A percentile compares a stretch with the other conserved stretches of the same genome.
These are phyloP conservation scores for Cercophora samala DNA, from an alignment of 495 filamentous ascomycete genomes.

Conservation along the genomic window DNA sequence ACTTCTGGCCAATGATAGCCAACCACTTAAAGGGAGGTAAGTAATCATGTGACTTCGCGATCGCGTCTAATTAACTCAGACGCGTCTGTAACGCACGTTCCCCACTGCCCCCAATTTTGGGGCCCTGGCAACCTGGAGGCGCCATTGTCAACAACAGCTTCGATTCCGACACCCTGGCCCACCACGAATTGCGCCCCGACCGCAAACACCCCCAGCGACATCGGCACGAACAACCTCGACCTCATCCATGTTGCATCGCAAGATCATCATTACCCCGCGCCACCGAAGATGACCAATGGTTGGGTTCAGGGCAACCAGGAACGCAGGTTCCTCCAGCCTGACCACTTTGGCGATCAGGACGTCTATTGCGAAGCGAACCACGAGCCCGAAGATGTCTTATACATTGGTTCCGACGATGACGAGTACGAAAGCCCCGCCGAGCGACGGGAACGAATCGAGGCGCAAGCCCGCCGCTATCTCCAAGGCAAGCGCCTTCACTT, in stretches of 20 bases:
- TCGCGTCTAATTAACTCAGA: constrained; percentile 24
- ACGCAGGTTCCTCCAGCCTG: constrained; percentile 23
- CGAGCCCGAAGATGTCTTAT: constrained; percentile 41
- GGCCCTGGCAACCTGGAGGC: constrained; percentile 13
- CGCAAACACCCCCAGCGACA: not conserved
- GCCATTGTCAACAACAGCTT: constrained; percentile 1
- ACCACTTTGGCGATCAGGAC: constrained; percentile 28
- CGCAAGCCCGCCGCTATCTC: constrained; percentile 56
- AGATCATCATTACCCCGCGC: not conserved
- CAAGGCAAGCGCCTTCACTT: constrained; percentile 56
- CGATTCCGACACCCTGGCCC: not conserved
- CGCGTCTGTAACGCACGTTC: constrained; percentile 19
- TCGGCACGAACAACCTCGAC: not conserved
- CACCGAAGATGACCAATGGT: constrained; percentile 11
- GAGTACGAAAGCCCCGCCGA: constrained; percentile 44
- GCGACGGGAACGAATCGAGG: constrained; percentile 57
- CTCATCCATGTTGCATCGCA: not conserved
- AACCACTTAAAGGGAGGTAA: not conserved
- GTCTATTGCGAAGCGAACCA: constrained; percentile 45
- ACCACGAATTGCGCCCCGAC: not conserved
- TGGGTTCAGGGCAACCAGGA: not conserved
- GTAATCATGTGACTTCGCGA: constrained; percentile 32
- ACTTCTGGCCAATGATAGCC: too few relatives aligned
- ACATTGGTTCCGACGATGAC: constrained; percentile 59
- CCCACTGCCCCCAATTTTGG: constrained; percentile 4